A percentile compares a stretch with the other conserved stretches of the same genome.
phyloP scores from a whole-genome alignment of 139 green algal genomes.

The Mychonastes homosphaera region DNA sequence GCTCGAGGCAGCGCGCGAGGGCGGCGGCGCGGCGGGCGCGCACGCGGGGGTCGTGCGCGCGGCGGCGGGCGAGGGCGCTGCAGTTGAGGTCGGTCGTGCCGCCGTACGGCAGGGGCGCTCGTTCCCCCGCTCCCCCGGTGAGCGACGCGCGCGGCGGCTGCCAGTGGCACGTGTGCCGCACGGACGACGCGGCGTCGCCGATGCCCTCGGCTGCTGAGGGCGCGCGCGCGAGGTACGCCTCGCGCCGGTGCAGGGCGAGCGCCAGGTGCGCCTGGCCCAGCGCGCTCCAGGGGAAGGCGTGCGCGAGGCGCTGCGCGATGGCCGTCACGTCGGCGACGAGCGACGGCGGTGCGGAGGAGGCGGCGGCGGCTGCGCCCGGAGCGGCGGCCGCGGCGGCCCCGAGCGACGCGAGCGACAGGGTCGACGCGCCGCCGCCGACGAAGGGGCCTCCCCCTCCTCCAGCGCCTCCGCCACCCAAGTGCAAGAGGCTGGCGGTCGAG shows the following conservation, averaged over 20 bases:
- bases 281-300: constrained; percentile 33
- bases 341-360: background rate
- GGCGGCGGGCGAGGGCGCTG: background rate
- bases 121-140: too few species aligned
- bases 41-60: too few species aligned
- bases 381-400: constrained; percentile 1
- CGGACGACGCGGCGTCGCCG: too few species aligned
- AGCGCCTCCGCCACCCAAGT: too few species aligned
- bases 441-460: too few species aligned
- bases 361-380: background rate
- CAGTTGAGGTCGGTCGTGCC: too few species aligned
- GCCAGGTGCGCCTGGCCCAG: constrained; percentile 27
- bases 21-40: constrained; percentile 1
- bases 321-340: constrained; percentile 16
- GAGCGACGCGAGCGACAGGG: background rate
- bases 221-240: constrained; percentile 5
- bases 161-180: too few species aligned
- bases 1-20: background rate
- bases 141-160: too few species aligned
- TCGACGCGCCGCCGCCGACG: background rate
- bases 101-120: too few species aligned
- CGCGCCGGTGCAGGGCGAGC: constrained; percentile 26
- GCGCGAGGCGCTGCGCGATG: constrained; percentile 25
- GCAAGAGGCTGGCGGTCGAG: background rate
- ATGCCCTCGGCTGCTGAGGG: too few species aligned